Evolutionary conservation across 306 rosid species (phyloP).

Genomic region (Potentilla sterilis): DNA sequence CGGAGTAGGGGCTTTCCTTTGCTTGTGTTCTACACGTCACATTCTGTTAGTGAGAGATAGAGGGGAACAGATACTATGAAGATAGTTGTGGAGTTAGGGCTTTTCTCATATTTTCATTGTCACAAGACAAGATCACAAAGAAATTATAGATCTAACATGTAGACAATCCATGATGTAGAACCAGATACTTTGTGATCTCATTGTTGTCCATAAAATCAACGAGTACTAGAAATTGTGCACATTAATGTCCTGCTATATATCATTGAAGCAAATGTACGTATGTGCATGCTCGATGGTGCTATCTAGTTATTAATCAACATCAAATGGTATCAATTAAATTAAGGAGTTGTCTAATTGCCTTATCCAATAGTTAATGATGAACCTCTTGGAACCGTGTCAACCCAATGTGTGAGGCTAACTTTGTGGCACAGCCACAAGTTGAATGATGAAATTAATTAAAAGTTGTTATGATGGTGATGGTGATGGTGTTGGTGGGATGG

Average conservation of each 20-base stretch:
- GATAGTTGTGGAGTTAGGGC: constrained; percentile 13
- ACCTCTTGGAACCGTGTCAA: neutral
- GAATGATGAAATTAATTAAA: neutral
- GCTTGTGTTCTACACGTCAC: constrained; percentile 23
- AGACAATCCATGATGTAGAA: constrained; percentile 43
- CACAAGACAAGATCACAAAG: constrained; percentile 21
- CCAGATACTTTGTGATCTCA: constrained; percentile 36
- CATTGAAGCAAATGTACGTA: constrained; percentile 16
- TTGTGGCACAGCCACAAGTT: neutral
- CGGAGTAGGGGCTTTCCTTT: neutral
- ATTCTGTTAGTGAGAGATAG: constrained; percentile 25
- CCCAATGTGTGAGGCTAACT: neutral
- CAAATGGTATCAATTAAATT: neutral
- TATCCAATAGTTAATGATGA: neutral
- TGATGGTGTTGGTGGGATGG: neutral
- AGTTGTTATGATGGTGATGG: neutral
- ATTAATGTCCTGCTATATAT: constrained; percentile 29
- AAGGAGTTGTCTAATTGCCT: neutral
- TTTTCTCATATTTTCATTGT: constrained; percentile 8
- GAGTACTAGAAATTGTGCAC: constrained; percentile 21
- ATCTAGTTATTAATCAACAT: constrained; percentile 5
- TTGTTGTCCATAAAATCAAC: constrained; percentile 21
- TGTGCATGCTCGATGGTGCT: constrained; percentile 11
- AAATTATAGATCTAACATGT: constrained; percentile 8
- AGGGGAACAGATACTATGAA: constrained; percentile 13